Percentiles rank a stretch among this genome's conserved stretches.
These are phyloP conservation scores for Diospyros lotus DNA, from an alignment of 148 eudicot genomes.

Conservation along the genomic window DNA sequence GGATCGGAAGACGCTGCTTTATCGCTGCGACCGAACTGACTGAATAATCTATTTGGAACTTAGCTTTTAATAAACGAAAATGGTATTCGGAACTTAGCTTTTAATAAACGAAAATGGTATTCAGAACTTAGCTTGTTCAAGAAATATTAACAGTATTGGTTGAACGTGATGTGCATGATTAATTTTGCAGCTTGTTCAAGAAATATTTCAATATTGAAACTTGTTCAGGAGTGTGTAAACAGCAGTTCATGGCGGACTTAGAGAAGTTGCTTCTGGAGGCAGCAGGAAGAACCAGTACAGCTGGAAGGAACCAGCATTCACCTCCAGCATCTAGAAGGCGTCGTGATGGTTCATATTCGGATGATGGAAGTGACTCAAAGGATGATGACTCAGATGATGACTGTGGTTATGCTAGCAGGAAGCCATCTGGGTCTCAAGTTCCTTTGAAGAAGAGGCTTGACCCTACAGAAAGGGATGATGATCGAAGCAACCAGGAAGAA, in stretches of 20 bases:
- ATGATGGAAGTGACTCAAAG: too few relatives aligned
- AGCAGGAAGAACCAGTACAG: conserved; percentile 81
- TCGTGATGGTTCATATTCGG: conserved; percentile 63
- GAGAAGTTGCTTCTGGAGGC: conserved; percentile 90
- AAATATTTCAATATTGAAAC: not conserved
- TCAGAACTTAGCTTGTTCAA: too few relatives aligned
- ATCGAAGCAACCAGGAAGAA: conserved; percentile 61
- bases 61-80: too few relatives aligned
- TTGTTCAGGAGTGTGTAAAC: conserved; percentile 2
- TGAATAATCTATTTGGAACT: too few relatives aligned
- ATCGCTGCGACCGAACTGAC: too few relatives aligned
- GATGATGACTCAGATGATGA: conserved; percentile 11
- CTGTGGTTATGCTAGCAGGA: conserved; percentile 61
- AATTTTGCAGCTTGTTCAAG: not conserved
- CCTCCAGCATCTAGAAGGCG: conserved; percentile 74
- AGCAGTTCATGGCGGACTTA: conserved; percentile 66
- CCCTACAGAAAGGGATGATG: conserved; percentile 57
- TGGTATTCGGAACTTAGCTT: too few relatives aligned
- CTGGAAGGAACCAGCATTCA: conserved; percentile 65
- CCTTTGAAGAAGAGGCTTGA: conserved; percentile 89
- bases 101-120: too few relatives aligned
- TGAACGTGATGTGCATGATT: conserved; percentile 2
- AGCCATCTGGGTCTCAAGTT: conserved; percentile 70
- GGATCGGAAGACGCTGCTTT: too few relatives aligned
- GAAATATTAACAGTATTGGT: not conserved